Evolutionary conservation across 1,139 yeast species (phyloP), one percentile per base, ranked within the genome.

Genomic region (Sugiyamaella japonica): DNA sequence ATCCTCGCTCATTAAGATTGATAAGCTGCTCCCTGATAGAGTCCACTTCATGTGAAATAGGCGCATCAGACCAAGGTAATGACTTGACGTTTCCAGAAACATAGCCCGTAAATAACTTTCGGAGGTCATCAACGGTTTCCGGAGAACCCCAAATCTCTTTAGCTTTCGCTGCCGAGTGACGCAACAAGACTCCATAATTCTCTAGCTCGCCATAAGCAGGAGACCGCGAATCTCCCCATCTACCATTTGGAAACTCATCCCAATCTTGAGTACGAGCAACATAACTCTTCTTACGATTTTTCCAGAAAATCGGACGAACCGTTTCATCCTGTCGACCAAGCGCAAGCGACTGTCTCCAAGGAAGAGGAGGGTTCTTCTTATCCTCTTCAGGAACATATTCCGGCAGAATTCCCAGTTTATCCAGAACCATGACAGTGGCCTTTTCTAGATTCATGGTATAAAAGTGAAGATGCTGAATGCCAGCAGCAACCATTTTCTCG

Each of bases 241-340:
- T 80, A 61, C 97, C 97, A 72, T 89, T 89, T 50, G 97, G 97
- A 69, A 89, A 89, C 70, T 89, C 97, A 73, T 89, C 95, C 96
- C 96, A 89, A 56, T 88, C 87, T 37, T 95, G 84, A 16, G 98
- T 93, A 71, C 99, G 81, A 43, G 90, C 81, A 59, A 90, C 84
- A 70, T 91, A 93, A 17, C 96, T 85, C 71, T 87, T 88, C 68
- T 91, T 91, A 75, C 97, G 83, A 71, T 90, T 87, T 70, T 89
- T 89, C 99, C 98, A 93, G 71, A 91, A 91, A 61, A 93, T 91
- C 15, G 99, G 99, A 65, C 97, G 83, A 52, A 91, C 90, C 20
- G 86, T 76, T 70, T 91, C 97, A 61, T 86, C 84, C 56, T 82
- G 81, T 72, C 97, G 80, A 60, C 82, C 83, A 52, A 95, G 91